Base-by-base conservation (phyloP, 176 grass and related monocot genomes). In the Musa beccarii region DNA sequence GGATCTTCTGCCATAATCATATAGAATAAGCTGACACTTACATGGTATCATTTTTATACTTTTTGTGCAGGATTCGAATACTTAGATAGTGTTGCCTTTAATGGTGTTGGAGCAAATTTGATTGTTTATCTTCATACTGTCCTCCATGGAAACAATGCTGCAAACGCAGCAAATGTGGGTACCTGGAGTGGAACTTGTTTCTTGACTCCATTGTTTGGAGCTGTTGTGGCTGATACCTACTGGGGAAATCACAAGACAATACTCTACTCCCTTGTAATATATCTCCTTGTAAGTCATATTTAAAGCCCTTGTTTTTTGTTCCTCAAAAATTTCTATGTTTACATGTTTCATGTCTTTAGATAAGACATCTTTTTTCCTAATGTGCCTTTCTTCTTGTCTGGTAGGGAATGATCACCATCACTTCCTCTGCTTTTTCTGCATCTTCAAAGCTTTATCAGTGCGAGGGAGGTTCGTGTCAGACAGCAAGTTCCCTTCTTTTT, bases 231-330 rank as follows among this genome's bases (percentile, higher is more conserved):
- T 49, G 88, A 87, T 82, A 80, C 84, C 3, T 90, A 87, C 79
- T 79, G 65, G 73, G 88, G 88, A 69, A 82, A 86, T 79, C 84
- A 86, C 75, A 81, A 84, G 70, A 86, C 78, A 66, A 92, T 92
- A 79, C 55, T 89, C 59, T 26, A 81, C 74, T 88, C 86, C 54
- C 79, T 84, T 49, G 15, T 51, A 51, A 22, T 89, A 55, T 92
- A 92, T 87, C 86, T 92, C 5, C 50, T 79, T n/a, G 88, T 87
- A 76, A 77, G 76, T 75, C 11, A 22, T 17, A 76, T 71, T 64
- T 12, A 54, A 34, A 49, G 8, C 71, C n/a, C 20, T 17, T 24
- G 4, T 49, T 50, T 15, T 17, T 19, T 10, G 2, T 51, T 49
- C 16, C 12, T n/a, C 9, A 17, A 6, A 9, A 49, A 8, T 49